These are phyloP conservation scores for Pseudozyma tsukubaensis DNA, from an alignment of 1,284 basidiomycete species.

Conservation along the genomic window DNA sequence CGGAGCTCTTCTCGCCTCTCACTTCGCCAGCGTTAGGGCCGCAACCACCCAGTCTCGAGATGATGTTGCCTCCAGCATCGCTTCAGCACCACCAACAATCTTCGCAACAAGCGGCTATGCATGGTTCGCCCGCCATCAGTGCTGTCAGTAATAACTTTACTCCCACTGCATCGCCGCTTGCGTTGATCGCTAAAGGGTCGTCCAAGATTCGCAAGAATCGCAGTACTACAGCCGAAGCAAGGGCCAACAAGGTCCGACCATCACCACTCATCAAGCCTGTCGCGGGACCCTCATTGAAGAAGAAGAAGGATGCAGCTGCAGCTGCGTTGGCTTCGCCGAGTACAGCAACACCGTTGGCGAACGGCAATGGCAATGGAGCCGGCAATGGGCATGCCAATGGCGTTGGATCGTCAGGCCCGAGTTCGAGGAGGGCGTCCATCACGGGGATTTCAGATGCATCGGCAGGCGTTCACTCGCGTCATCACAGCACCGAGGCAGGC, in stretches of 20 bases:
- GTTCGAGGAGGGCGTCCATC: slow-evolving; percentile 35
- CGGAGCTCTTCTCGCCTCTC: slow-evolving; percentile 74
- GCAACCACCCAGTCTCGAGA: slow-evolving; percentile 57
- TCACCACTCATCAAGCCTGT: slow-evolving; percentile 66
- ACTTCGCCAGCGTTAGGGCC: slow-evolving; percentile 74
- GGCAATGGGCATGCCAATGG: slow-evolving; percentile 9
- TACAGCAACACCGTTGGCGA: slow-evolving; percentile 22
- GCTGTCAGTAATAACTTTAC: slow-evolving; percentile 40
- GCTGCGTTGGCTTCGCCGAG: slow-evolving; percentile 17
- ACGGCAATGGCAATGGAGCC: slow-evolving; percentile 13
- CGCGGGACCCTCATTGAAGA: slow-evolving; percentile 36
- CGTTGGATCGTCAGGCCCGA: slow-evolving; percentile 10
- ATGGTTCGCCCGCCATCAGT: slow-evolving; percentile 39
- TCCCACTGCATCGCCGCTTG: slow-evolving; percentile 57
- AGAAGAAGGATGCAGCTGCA: slow-evolving; percentile 35
- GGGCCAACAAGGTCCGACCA: slow-evolving; percentile 61
- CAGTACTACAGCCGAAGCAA: slow-evolving; percentile 56
- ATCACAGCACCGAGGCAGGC: slow-evolving; percentile 51
- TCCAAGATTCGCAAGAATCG: slow-evolving; percentile 58
- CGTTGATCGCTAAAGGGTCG: slow-evolving; percentile 48
- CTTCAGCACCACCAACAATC: slow-evolving; percentile 60
- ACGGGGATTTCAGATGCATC: slow-evolving; percentile 9
- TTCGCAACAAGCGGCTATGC: slow-evolving; percentile 21
- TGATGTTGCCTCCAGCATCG: slow-evolving; percentile 56
- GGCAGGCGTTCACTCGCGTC: slow-evolving; percentile 24